Evolutionary conservation across 768 basidiomycete species (phyloP).

Genomic region (Peribolospora baueri): DNA sequence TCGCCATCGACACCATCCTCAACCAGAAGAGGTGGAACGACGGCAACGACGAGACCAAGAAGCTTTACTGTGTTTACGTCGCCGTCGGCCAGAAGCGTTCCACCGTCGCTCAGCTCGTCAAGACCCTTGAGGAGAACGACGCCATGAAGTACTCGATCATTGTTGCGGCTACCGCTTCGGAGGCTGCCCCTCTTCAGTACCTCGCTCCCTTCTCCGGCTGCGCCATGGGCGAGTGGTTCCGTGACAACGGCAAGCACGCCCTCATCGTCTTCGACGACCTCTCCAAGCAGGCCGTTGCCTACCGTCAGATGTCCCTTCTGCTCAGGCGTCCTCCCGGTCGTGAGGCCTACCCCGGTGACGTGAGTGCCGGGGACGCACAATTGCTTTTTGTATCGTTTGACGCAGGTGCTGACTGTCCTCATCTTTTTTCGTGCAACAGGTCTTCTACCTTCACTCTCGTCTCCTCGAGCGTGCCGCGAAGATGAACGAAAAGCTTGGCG

Average conservation of each 20-base stretch:
- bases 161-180: conserved; percentile 95
- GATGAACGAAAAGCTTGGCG: conserved; percentile 98
- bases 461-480: conserved; percentile 99
- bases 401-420: background rate
- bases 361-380: background rate
- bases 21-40: conserved; percentile 99
- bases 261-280: conserved; percentile 98
- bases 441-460: conserved; percentile 99
- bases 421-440: conserved; percentile 17
- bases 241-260: conserved; percentile 96
- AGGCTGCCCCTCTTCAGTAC: conserved; percentile 97
- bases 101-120: conserved; percentile 94
- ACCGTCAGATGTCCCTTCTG: conserved; percentile 99
- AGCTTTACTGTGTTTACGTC: conserved; percentile 99
- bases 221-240: conserved; percentile 99
- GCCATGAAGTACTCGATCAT: conserved; percentile 99
- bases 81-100: conserved; percentile 99
- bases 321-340: conserved; percentile 99
- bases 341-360: conserved; percentile 88
- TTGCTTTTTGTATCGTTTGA: conserved; percentile 1
- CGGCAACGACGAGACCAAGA: conserved; percentile 84
- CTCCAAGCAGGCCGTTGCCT: conserved; percentile 99
- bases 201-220: conserved; percentile 99
- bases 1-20: conserved; percentile 98
- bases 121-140: conserved; percentile 99